Evolutionary conservation across 495 filamentous ascomycete species (phyloP), one percentile per base, ranked within the genome.

Genomic region (Staphylotrichum tortipilum): DNA sequence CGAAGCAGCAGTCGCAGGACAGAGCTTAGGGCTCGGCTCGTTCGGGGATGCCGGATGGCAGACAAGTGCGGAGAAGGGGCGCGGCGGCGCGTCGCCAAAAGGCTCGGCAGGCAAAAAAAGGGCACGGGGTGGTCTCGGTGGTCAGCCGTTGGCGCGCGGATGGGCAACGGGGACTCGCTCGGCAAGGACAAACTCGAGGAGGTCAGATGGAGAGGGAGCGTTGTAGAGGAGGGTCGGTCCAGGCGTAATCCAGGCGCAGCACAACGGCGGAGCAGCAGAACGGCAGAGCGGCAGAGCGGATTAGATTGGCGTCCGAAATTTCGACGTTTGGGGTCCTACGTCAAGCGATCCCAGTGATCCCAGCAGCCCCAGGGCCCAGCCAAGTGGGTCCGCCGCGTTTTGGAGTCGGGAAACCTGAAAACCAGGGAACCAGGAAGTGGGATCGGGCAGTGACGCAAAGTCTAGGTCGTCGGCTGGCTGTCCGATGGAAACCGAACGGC

Each of bases 331-430:
- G 28, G 29, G 54, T 58, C 50, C 55, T 56, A 63, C 61, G 61
- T 61, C 61, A 63, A n/a, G n/a, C n/a, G n/a, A 61, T 54, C 53
- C 49, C 43, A 50, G 53, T n/a, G n/a, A n/a, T n/a, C 54, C 47
- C 49, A 37, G 48, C 41, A 44, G n/a, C n/a, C n/a, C n/a, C n/a
- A n/a, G 26, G 29, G 42, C 28, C 15, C 36, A 26, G 3, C n/a
- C n/a, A 43, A 42, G 43, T 51, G 53, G 53, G 48, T 42, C 24
- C 26, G 4, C 1, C 2, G 30, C 22, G 34, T 18, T 12, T 6
- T 21, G 17, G 7, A 36, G 15, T 15, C 17, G 28, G 41, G 12
- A 26, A 44, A n/a, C n/a, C n/a, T 44, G 41, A 44, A 15, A 28
- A n/a, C 31, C 31, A 15, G 34, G 3, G 15, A 36, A 7, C n/a